Evolutionary conservation across 2,329 filamentous ascomycete genomes (phyloP).

Genomic region (Pseudopithomyces chartarum): DNA sequence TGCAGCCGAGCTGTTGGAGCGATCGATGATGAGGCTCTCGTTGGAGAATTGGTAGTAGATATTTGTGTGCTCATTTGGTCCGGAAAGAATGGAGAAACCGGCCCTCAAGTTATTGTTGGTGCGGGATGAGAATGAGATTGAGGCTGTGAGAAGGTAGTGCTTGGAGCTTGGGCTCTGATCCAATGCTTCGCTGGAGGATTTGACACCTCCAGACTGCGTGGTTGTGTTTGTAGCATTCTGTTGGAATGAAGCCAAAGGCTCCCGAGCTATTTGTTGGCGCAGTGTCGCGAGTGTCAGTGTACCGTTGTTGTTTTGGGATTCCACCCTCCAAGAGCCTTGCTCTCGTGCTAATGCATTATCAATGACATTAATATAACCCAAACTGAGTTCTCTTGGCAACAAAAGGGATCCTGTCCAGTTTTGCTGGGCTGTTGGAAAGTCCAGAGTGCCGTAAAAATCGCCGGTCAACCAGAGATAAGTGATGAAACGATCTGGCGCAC

Average conservation of each 20-base stretch:
- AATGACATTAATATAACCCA: constrained; percentile 50
- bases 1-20: constrained; percentile 49
- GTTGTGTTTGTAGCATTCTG: constrained; percentile 25
- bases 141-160: constrained; percentile 47
- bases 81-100: constrained; percentile 50
- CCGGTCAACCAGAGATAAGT: constrained; percentile 52
- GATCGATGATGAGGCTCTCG: constrained; percentile 50
- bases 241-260: constrained; percentile 41
- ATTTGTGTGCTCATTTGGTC: constrained; percentile 47
- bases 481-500: constrained; percentile 50
- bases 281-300: constrained; percentile 46
- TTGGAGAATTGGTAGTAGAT: constrained; percentile 55
- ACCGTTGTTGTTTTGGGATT: constrained; percentile 31
- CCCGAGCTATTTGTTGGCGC: constrained; percentile 47
- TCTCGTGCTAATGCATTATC: constrained; percentile 48
- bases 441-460: constrained; percentile 47
- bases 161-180: constrained; percentile 37
- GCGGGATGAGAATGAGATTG: constrained; percentile 46
- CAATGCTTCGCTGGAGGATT: constrained; percentile 16
- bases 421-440: constrained; percentile 49
- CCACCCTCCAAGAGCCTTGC: constrained; percentile 48
- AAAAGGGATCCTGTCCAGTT: constrained; percentile 53
- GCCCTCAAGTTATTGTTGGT: constrained; percentile 41
- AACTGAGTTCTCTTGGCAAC: constrained; percentile 50
- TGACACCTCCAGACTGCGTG: constrained; percentile 15